Base-by-base conservation (phyloP, 768 basidiomycete genomes). In the Symmetrospora coprosmae region DNA sequence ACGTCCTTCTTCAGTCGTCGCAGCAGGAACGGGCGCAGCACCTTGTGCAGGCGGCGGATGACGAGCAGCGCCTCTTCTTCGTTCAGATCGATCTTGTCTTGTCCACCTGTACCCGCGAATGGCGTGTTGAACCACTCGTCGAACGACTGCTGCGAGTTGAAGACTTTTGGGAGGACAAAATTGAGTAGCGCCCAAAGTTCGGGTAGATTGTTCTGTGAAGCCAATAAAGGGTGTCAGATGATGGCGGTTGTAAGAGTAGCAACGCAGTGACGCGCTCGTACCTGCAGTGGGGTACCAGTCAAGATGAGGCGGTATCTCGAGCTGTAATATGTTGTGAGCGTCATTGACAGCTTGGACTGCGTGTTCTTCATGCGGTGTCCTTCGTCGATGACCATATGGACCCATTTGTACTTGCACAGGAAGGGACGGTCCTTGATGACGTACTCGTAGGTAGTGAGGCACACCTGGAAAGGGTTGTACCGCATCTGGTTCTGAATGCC, bases 41-140 rank as follows among this genome's bases (percentile, higher is more conserved):
- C 91, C 6, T 82, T 81, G 72, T 65, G 68, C 9, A 70, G 62
- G 70, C 94, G 91, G 56, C 91, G 84, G 71, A 99, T 94, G 70
- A 99, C 88, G 59, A 97, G 84, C 35, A 97, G 78, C 2, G 88
- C 86, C 76, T 99, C 94, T 85, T 97, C 94, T 85, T 99, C 94
- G 75, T 92, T 94, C 76, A 97, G 73, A 77, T 94, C 90, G 71
- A 97, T 92, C 80, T 92, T 94, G 75, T 99, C 94, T 8, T 86
- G 85, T 0, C 87, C 86, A 30, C 92, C 92, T n/a, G 90, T 88
- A 73, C 88, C 96, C 62, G 94, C 92, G 66, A 99, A 99, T 0
- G 94, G 94, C 1, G 92, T 94, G 75, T 96, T 97, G 79, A 97
- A 99, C 94, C 94, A 99, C 70, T 97, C 94, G 68, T 97, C 94